phyloP scores from a whole-genome alignment of 1,284 basidiomycete species.

The Gymnopus androsaceus region DNA sequence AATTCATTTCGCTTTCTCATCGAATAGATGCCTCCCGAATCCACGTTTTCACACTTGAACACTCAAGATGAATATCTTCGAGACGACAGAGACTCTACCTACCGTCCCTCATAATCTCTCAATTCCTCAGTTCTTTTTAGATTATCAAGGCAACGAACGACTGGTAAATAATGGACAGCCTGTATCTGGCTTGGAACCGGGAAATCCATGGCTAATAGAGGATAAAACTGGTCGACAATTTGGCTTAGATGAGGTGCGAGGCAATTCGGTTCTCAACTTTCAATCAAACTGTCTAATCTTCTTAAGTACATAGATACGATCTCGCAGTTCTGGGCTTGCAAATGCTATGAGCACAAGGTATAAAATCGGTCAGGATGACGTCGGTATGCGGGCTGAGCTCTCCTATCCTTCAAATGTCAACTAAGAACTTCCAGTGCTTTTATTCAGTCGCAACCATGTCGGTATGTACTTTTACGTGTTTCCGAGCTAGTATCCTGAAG shows the following conservation, averaged over 20 bases:
- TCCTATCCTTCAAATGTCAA: background rate
- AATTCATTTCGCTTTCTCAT: no score
- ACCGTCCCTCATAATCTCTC: slow-evolving; percentile 66
- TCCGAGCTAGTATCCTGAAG: no score
- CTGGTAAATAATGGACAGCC: slow-evolving; percentile 27
- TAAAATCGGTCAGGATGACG: slow-evolving; percentile 45
- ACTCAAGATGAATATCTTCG: slow-evolving; percentile 2
- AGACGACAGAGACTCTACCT: slow-evolving; percentile 34
- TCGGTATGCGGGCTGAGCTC: slow-evolving; percentile 43
- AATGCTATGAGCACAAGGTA: slow-evolving; percentile 49
- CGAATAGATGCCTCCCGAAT: no score
- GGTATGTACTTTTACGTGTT: no score
- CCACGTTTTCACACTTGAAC: no score
- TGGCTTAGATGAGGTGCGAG: slow-evolving; percentile 45
- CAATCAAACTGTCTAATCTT: background rate
- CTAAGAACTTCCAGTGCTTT: slow-evolving; percentile 44
- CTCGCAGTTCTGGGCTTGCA: slow-evolving; percentile 54
- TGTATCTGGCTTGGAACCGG: slow-evolving; percentile 27
- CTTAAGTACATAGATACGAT: slow-evolving; percentile 46
- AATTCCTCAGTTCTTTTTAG: slow-evolving; percentile 68
- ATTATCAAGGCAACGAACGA: slow-evolving; percentile 51
- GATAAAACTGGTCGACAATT: slow-evolving; percentile 49
- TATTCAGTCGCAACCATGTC: slow-evolving; percentile 63
- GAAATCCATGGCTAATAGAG: slow-evolving; percentile 58
- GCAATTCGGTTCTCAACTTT: background rate